phyloP scores from a whole-genome alignment of 192 early-diverging fungal species.

The Borealophlyctis nickersoniae region DNA sequence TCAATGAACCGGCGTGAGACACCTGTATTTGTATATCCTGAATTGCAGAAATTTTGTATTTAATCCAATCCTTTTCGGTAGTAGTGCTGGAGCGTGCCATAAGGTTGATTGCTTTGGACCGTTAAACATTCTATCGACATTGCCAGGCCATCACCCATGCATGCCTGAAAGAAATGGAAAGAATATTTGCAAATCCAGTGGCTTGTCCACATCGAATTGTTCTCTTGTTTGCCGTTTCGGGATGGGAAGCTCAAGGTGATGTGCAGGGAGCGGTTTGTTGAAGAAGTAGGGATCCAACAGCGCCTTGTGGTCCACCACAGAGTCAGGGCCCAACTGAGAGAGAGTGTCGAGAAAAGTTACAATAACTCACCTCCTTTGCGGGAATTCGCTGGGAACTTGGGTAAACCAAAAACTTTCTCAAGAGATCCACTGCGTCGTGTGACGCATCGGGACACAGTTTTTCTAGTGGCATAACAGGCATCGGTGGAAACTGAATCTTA shows the following conservation, averaged over 20 bases:
- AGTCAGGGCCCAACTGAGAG: too few species aligned
- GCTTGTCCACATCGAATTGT: conserved; percentile 45
- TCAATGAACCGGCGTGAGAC: too few species aligned
- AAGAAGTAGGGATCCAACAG: conserved; percentile 55
- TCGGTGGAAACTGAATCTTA: conserved; percentile 56
- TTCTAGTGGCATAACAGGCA: conserved; percentile 29
- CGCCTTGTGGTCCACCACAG: conserved; percentile 42
- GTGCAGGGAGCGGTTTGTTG: conserved; percentile 50
- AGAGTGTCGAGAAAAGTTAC: too few species aligned
- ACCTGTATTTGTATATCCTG: too few species aligned
- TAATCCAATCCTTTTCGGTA: too few species aligned
- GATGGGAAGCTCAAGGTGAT: conserved; percentile 58
- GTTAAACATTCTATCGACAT: too few species aligned
- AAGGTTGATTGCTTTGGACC: too few species aligned
- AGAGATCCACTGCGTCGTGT: conserved; percentile 39
- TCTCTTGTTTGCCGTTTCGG: conserved; percentile 42
- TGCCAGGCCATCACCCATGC: too few species aligned
- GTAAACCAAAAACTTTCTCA: conserved; percentile 54
- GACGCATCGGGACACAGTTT: conserved; percentile 50
- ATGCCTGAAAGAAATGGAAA: too few species aligned
- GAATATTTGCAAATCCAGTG: conserved; percentile 41
- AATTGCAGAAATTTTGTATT: too few species aligned
- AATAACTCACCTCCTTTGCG: conserved; percentile 43
- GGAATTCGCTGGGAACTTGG: conserved; percentile 39
- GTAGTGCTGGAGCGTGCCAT: too few species aligned